Evolutionary conservation across 139 green algal species (phyloP), one percentile per base, ranked within the genome.

Genomic region (Micractinium sp.): DNA sequence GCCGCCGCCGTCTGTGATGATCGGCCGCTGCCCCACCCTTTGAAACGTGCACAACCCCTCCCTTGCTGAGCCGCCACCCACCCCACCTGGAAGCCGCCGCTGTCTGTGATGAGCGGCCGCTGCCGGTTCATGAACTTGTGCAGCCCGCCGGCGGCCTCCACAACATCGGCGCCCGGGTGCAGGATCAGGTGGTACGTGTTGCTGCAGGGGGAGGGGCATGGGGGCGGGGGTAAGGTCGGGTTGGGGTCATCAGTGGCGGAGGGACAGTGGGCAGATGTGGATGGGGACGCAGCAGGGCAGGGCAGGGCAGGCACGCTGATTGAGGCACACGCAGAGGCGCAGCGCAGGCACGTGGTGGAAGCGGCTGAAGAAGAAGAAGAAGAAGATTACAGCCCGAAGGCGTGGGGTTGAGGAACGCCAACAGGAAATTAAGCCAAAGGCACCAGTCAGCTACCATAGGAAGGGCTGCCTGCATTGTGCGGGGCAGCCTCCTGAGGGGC

Each of bases 121-220:
- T 89, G 56, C 19, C 93, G 71, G 67, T 85, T 87, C 74, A 94
- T 94, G 60, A 95, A 94, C 13, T n/a, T 4, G 82, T 95, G 93
- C 67, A 95, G 69, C 13, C 93, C 93, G 1, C 93, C 93, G 0
- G 92, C 93, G 0, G 80, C 63, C 0, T n/a, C 89, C 15, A 95
- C 87, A 13, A 87, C 81, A 7, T 94, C 90, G 18, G 83, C n/a
- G 0, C 93, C 93, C 31, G 93, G 92, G 60, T 94, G 90, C 67
- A 95, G 92, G 85, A 94, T 60, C 15, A 94, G 82, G 82, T 95
- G 93, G 67, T 94, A 94, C 5, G 92, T 95, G 85, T 95, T 95
- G 80, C 81, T 73, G 66, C 66, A 12, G 66, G 22, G 66, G 47
- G 47, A 56, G 47, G 47, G 47, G 47, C 47, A 9, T 5, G 47